A percentile compares a stretch with the other conserved stretches of the same genome.
Conservation (phyloP, 768 basidiomycete genomes). For the Suillus hirtellus region DNA sequence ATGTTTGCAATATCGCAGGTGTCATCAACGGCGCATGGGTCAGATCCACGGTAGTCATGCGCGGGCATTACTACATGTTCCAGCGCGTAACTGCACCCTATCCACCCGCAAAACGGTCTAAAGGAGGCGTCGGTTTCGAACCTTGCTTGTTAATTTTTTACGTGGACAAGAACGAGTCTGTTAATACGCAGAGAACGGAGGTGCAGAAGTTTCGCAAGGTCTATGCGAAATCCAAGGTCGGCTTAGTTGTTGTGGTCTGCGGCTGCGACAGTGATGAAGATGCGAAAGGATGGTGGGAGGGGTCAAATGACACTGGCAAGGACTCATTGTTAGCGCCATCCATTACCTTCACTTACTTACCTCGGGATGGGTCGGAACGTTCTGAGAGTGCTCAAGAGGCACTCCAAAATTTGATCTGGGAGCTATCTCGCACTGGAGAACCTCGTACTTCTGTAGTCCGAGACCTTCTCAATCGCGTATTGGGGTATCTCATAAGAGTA, state of each 20-base stretch:
- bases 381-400: background rate
- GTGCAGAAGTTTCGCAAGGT: slow-evolving; percentile 9
- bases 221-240: slow-evolving; percentile 8
- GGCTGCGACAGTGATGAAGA: slow-evolving; percentile 11
- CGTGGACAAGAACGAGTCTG: slow-evolving; percentile 1
- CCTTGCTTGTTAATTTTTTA: slow-evolving; percentile 12
- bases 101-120: slow-evolving; percentile 3
- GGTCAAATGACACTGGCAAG: background rate
- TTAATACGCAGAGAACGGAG: slow-evolving; percentile 3
- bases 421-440: slow-evolving; percentile 2
- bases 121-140: slow-evolving; percentile 5
- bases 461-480: slow-evolving; percentile 2
- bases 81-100: slow-evolving; percentile 11
- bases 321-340: background rate
- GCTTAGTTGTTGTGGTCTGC: slow-evolving; percentile 10
- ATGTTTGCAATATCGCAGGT: slow-evolving; percentile 7
- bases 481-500: background rate
- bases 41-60: slow-evolving; percentile 7
- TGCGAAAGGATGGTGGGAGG: slow-evolving; percentile 14
- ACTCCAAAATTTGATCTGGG: slow-evolving; percentile 7
- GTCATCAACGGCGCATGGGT: slow-evolving; percentile 7
- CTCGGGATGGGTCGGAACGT: background rate
- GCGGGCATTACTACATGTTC: slow-evolving; percentile 11
- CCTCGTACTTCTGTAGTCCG: background rate
- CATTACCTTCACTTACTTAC: background rate